A percentile compares a stretch with the other conserved stretches of the same genome.
These are phyloP conservation scores for Kodamaea neixiangensis DNA, from an alignment of 805 yeast species.

Conservation along the genomic window DNA sequence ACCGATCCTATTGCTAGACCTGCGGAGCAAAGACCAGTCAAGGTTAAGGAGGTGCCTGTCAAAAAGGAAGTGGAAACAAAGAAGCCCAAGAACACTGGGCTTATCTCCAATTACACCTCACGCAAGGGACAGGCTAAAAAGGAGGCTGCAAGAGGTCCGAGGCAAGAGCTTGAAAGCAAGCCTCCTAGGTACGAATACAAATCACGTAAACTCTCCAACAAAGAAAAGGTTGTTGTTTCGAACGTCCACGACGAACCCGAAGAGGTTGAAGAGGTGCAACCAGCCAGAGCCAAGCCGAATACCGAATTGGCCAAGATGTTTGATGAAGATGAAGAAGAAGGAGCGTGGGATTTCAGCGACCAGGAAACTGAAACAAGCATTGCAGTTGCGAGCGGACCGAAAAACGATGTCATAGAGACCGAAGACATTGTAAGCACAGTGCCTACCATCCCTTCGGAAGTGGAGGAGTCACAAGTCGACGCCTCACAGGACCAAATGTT, in stretches of 20 bases:
- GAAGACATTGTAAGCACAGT: not conserved
- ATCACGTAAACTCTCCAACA: slow-evolving; percentile 35
- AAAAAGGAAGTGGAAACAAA: slow-evolving; percentile 1
- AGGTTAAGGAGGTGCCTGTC: not conserved
- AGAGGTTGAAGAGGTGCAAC: slow-evolving; percentile 11
- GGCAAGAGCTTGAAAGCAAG: not conserved
- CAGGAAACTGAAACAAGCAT: slow-evolving; percentile 5
- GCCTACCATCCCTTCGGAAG: not conserved
- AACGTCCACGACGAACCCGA: slow-evolving; percentile 7
- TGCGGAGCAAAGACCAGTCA: not conserved
- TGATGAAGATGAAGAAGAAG: slow-evolving; percentile 14
- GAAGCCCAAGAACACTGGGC: slow-evolving; percentile 14
- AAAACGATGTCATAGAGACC: slow-evolving; percentile 1
- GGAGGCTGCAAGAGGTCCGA: not conserved
- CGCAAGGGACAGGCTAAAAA: slow-evolving; percentile 14
- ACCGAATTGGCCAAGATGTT: slow-evolving; percentile 15
- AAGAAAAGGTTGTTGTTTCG: slow-evolving; percentile 41
- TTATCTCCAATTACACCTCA: slow-evolving; percentile 31
- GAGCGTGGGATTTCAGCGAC: slow-evolving; percentile 17
- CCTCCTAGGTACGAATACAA: slow-evolving; percentile 28
- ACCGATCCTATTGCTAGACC: not conserved
- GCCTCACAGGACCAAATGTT: slow-evolving; percentile 1
- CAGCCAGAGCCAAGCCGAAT: not conserved
- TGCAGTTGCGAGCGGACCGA: slow-evolving; percentile 4
- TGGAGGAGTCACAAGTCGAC: not conserved